Base-by-base conservation (phyloP, 768 basidiomycete genomes). In the Nidula microcarpa region DNA sequence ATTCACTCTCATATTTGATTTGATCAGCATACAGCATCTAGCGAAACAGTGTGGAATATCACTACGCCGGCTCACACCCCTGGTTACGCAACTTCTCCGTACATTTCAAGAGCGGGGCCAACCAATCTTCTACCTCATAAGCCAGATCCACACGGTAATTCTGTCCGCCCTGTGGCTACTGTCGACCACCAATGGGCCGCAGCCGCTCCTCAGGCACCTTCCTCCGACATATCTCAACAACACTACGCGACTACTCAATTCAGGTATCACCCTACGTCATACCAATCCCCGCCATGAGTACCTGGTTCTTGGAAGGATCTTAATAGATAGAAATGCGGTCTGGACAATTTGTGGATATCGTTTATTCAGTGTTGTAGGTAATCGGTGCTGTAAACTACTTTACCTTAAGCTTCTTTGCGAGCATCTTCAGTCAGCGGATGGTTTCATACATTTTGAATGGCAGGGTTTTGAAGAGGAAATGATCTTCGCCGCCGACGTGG, bases 361-460 rank as follows among this genome's bases (percentile, higher is more conserved):
- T 23, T 10, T 46, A 10, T 23, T 23, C 23, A 23, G 5, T 46
- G 3, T 10, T 46, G 44, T 46, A 46, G 44, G 6, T 14, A 10
- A 46, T 30, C 11, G 5, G 10, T 46, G 23, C 43, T 30, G 14
- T 18, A 23, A 49, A 47, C 9, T 43, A 53, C 14, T 14, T 30
- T 47, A 48, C 33, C 47, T 13, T 2, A 60, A 56, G 16, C 16
- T 41, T 11, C 2, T 60, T 53, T 58, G 59, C 51, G 56, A 53
- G 50, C 47, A 57, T 49, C 41, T 8, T 14, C 33, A 51, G 37
- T 72, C 57, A 94, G 53, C 92, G 83, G 57, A 96, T 81, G 16
- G 79, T 80, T 68, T 90, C 87, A 61, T 87, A 90, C 82, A 89
- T 85, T 61, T 77, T 89, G 75, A 86, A 94, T 13, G 70, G 68